These are phyloP conservation scores for Oemleria cerasiformis DNA, from an alignment of 306 rosid species.

Conservation along the genomic window DNA sequence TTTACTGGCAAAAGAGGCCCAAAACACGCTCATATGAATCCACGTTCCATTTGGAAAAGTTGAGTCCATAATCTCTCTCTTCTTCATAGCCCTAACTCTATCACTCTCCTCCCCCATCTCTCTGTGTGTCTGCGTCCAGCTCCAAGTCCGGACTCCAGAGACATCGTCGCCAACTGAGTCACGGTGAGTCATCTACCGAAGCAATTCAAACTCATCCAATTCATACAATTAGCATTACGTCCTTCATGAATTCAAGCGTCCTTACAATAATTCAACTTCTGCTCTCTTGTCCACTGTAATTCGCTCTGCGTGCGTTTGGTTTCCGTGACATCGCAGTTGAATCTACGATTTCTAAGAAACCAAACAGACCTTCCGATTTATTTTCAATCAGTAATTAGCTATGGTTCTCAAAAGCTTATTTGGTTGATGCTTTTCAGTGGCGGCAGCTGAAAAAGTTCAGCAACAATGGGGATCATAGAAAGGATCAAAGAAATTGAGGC, in stretches of 20 bases:
- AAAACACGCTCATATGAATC: not conserved
- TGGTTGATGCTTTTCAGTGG: slow-evolving; percentile 14
- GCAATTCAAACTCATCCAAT: not conserved
- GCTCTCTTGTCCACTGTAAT: not conserved
- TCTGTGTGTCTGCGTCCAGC: not conserved
- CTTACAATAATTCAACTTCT: not conserved
- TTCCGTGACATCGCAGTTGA: not conserved
- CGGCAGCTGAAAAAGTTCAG: slow-evolving; percentile 32
- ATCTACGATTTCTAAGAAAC: not conserved
- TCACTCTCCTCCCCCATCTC: not conserved
- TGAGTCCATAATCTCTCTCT: not conserved
- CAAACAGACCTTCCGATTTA: not conserved
- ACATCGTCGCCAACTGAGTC: slow-evolving; percentile 32
- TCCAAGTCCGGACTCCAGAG: slow-evolving; percentile 12
- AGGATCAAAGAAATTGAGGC: slow-evolving; percentile 96
- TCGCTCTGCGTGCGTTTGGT: not conserved
- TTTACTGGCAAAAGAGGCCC: not conserved
- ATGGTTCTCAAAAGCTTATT: not conserved
- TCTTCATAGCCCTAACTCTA: slow-evolving; percentile 26
- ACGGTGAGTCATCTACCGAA: slow-evolving; percentile 31
- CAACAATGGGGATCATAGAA: slow-evolving; percentile 86
- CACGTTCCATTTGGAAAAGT: not conserved
- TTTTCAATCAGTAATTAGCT: not conserved
- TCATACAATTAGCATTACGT: not conserved
- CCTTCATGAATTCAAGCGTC: not conserved